A percentile compares a stretch with the other conserved stretches of the same genome.
Evolutionary conservation across 208 protist genomes (phyloP).

Genomic region (Leishmania arabica): DNA sequence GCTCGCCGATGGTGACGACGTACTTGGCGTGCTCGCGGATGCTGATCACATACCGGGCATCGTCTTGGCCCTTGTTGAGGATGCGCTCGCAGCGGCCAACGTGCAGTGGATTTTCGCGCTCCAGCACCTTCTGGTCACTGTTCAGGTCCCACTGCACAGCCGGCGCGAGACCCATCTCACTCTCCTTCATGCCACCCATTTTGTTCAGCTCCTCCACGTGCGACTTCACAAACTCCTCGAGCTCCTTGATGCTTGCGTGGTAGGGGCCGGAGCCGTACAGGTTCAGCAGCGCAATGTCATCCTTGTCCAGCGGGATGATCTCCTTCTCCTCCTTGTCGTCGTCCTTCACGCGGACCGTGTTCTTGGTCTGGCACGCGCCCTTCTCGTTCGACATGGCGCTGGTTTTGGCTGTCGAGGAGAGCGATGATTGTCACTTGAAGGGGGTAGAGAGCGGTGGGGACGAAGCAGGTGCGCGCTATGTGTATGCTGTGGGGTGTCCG

Average conservation of each 20-base stretch:
- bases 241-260: slow-evolving; percentile 95
- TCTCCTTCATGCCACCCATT: slow-evolving; percentile 98
- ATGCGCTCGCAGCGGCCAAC: slow-evolving; percentile 99
- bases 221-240: slow-evolving; percentile 97
- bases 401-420: background rate
- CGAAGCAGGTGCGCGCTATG: background rate
- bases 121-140: slow-evolving; percentile 97
- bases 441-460: background rate
- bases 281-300: slow-evolving; percentile 99
- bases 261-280: slow-evolving; percentile 98
- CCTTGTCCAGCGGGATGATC: slow-evolving; percentile 96
- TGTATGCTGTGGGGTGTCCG: background rate
- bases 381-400: slow-evolving; percentile 82
- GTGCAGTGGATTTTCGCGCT: slow-evolving; percentile 97
- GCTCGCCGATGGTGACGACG: slow-evolving; percentile 99
- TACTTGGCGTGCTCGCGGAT: slow-evolving; percentile 99
- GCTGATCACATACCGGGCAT: slow-evolving; percentile 98
- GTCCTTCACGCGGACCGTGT: slow-evolving; percentile 71
- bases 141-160: slow-evolving; percentile 99
- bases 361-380: slow-evolving; percentile 84
- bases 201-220: slow-evolving; percentile 96
- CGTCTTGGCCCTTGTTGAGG: slow-evolving; percentile 92
- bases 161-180: slow-evolving; percentile 99
- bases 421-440: background rate
- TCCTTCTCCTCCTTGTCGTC: slow-evolving; percentile 85